Evolutionary conservation across 192 early-diverging fungal species (phyloP).

Genomic region (Podila horticola): DNA sequence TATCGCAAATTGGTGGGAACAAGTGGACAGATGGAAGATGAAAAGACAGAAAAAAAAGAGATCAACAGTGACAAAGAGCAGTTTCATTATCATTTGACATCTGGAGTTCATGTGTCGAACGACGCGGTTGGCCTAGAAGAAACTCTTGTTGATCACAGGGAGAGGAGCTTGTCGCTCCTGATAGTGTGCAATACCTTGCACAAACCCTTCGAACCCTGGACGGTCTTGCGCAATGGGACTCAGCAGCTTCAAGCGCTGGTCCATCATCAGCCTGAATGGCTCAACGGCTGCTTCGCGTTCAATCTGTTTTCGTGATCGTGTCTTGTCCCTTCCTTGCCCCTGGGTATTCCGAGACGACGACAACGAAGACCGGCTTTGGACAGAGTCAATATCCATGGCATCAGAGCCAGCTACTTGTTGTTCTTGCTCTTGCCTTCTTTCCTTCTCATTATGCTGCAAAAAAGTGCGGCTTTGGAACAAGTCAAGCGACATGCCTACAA

Average conservation of each 20-base stretch:
- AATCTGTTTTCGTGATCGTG: conserved; percentile 9
- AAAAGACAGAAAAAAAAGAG: not conserved
- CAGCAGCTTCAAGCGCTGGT: conserved; percentile 19
- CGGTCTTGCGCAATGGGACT: conserved; percentile 27
- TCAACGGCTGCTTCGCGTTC: conserved; percentile 42
- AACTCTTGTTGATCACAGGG: not conserved
- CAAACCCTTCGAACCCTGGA: conserved; percentile 47
- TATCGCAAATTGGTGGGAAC: too few species aligned
- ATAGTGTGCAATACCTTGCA: conserved; percentile 35
- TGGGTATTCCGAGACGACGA: not conserved
- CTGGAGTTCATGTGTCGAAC: not conserved
- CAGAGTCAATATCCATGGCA: conserved; percentile 14
- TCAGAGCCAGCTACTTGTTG: not conserved
- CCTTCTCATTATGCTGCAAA: conserved; percentile 16
- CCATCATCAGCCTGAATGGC: conserved; percentile 28
- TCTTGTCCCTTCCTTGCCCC: not conserved
- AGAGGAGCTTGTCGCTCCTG: not conserved
- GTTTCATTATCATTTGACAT: not conserved
- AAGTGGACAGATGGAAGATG: not conserved
- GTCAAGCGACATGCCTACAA: conserved; percentile 44
- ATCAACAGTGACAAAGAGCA: not conserved
- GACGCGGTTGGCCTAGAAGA: not conserved
- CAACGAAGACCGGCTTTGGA: not conserved
- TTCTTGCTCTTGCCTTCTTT: conserved; percentile 2
- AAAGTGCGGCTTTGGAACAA: conserved; percentile 32